phyloP scores from a whole-genome alignment of 1,284 basidiomycete species.

The Rhodotorula glutinis region DNA sequence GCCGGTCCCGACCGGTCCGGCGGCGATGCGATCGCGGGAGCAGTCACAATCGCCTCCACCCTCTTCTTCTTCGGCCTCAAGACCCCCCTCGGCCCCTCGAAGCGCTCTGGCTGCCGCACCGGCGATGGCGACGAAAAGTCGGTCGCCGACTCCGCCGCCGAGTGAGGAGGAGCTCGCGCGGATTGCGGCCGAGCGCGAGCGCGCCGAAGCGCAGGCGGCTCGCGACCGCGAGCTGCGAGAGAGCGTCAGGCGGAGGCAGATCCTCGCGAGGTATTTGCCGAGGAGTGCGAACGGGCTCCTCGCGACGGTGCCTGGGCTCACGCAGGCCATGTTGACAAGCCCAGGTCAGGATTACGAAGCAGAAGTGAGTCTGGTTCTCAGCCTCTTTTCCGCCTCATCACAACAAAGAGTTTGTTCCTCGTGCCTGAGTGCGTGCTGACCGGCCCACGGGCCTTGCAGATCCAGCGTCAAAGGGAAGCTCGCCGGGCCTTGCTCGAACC shows the following conservation, averaged over 20 bases:
- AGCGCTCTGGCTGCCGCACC: not conserved
- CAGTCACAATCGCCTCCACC: not conserved
- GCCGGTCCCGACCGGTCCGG: not conserved
- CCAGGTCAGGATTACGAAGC: conserved; percentile 19
- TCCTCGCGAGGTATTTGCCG: conserved; percentile 19
- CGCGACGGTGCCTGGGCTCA: conserved; percentile 7
- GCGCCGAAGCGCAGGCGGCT: not conserved
- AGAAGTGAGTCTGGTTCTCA: conserved; percentile 17
- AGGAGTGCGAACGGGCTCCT: conserved; percentile 13
- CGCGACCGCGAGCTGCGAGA: conserved; percentile 4
- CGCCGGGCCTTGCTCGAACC: conserved; percentile 1
- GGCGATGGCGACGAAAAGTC: not conserved
- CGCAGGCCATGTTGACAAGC: conserved; percentile 2
- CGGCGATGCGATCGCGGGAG: not conserved
- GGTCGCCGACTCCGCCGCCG: not conserved
- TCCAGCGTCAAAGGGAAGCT: conserved; percentile 6
- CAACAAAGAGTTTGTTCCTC: too few species aligned
- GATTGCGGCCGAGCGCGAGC: conserved; percentile 1
- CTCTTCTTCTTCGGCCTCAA: not conserved
- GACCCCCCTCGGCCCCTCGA: not conserved
- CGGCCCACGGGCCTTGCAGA: not conserved
- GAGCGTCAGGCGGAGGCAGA: conserved; percentile 1
- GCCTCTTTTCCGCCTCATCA: too few species aligned
- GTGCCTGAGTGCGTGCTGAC: not conserved
- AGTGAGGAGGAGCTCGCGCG: not conserved